These are phyloP conservation scores for Neoconidiobolus thromboides DNA, from an alignment of 371 early-diverging fungal genomes.

Conservation along the genomic window DNA sequence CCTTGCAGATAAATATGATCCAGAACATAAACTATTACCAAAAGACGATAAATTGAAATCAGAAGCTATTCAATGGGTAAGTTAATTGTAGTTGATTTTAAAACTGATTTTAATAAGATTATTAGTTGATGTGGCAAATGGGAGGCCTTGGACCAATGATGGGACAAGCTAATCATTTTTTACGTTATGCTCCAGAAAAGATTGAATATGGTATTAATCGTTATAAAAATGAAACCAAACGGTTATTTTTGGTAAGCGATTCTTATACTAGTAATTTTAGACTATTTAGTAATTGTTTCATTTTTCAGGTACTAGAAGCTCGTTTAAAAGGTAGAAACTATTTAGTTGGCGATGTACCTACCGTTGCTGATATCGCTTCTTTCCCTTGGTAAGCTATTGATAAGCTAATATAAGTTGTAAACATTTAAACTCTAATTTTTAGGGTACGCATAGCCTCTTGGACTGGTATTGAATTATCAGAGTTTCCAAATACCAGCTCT, in stretches of 20 bases:
- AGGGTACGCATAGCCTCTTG: not conserved
- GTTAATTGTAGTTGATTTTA: not conserved
- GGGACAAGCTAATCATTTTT: constrained; percentile 23
- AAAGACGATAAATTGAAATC: constrained; percentile 17
- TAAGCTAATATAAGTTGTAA: not conserved
- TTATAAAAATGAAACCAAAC: constrained; percentile 20
- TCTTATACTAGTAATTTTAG: not conserved
- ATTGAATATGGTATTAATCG: constrained; percentile 24
- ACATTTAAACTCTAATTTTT: not conserved
- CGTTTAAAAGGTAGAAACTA: constrained; percentile 13
- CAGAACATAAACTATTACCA: constrained; percentile 18
- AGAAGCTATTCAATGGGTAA: constrained; percentile 19
- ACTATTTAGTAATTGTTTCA: not conserved
- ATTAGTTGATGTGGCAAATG: constrained; percentile 24
- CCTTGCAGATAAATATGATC: constrained; percentile 26
- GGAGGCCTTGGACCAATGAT: constrained; percentile 15
- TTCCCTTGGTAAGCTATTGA: not conserved
- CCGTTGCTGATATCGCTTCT: not conserved
- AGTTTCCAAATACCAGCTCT: constrained; percentile 6
- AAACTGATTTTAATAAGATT: not conserved
- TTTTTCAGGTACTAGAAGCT: constrained; percentile 7
- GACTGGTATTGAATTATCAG: not conserved
- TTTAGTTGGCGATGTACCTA: constrained; percentile 13
- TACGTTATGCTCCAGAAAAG: constrained; percentile 20
- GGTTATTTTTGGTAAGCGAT: constrained; percentile 15